Base-by-base conservation (phyloP, 2,329 filamentous ascomycete genomes). In the Claviceps lovelessii region DNA sequence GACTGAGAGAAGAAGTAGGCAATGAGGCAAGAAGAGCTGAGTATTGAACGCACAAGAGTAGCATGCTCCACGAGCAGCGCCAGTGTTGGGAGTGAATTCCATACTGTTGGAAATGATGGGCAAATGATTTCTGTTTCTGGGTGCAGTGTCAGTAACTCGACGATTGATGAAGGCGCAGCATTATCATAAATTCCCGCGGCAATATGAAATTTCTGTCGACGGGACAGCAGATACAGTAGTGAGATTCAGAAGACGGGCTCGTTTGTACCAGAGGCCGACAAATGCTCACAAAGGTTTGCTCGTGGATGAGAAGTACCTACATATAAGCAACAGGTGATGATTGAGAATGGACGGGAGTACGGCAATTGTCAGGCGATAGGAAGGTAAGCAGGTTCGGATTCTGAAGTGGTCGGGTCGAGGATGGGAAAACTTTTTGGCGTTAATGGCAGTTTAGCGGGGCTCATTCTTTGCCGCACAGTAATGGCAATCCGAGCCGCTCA, bases 21-120 rank as follows among this genome's bases (percentile, higher is more conserved):
- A 48, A 28, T 42, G 45, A 11, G 28, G 23, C 8, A 15, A 19
- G 33, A 31, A 48, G 23, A 10, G 28, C 9, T 31, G 35, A n/a
- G n/a, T 3, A 42, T 41, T 28, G n/a, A 48, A 72, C 73, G 74
- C 63, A 76, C 73, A 76, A 61, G 72, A 74, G 67, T 77, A 78
- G 70, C 76, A 78, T 59, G 73, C 71, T 63, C 75, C 74, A 59
- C 69, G 71, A 55, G 50, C 35, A 53, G 53, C 56, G 29, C 56
- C 56, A 51, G 56, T 39, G 33, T 57, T 55, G 41, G 56, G 44
- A 54, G 51, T 39, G 44, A 51, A 55, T 55, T 77, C 74, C 75
- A 77, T 77, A 42, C 23, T 55, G 47, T 49, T 39, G 31, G 13
- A 37, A 11, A n/a, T 19, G 28, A 29, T 3, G n/a, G 19, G n/a